Evolutionary conservation across 1,284 basidiomycete species (phyloP), one percentile per base, ranked within the genome.

Genomic region (Inonotus hispidus): DNA sequence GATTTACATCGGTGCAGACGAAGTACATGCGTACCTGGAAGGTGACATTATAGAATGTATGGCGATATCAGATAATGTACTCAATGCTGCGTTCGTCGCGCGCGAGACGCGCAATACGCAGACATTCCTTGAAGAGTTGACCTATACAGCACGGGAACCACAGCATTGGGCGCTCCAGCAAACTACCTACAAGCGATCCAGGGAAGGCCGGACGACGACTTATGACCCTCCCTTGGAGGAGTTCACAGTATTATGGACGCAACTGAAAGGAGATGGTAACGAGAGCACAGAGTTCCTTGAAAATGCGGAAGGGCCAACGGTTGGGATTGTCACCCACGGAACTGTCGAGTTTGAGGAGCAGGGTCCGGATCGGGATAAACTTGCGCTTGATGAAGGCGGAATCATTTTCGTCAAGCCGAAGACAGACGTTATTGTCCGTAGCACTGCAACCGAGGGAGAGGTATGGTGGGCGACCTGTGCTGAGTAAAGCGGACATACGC

Each of bases 1-100:
- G 2, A 76, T 84, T 54, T 87, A 85, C 72, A 72, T 88, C 21
- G 78, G 80, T 49, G 84, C 84, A 2, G 81, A 86, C 69, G 81
- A 85, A 70, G 84, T 84, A 6, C 86, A 88, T 67, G 86, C 85
- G 3, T 88, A 87, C 70, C 76, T 88, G 58, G 76, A 77, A 27
- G 83, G 83, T n/a, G 72, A 75, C 37, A 75, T 75, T 55, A 70
- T 74, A 61, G 73, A 74, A 62, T 72, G 73, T 63, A 75, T 75
- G 73, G 72, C 70, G 2, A 65, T 68, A 4, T 72, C 71, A 32
- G 73, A 74, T 67, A 74, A 75, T 55, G 73, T 74, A 19, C 65
- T 75, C 55, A 73, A 74, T 56, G 68, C 71, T 16, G 73, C 70
- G 35, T 74, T 74, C 60, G 68, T 69, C 16, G 68, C 70, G 6